A percentile compares a stretch with the other conserved stretches of the same genome.
phyloP scores from a whole-genome alignment of 495 filamentous ascomycete genomes.

The Penicillium cinerascens region DNA sequence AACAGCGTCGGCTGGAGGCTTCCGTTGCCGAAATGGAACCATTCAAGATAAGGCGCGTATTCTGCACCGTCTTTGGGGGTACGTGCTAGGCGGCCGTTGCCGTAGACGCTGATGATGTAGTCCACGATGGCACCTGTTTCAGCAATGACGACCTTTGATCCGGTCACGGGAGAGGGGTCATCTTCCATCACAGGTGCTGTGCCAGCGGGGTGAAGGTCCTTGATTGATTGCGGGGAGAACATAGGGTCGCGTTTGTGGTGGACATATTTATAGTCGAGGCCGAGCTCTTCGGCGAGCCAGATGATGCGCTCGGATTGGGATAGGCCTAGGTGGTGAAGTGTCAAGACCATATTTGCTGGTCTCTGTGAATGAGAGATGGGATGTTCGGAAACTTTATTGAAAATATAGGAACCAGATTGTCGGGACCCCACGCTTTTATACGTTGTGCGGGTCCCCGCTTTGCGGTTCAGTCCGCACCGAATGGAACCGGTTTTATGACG shows the following conservation, averaged over 20 bases:
- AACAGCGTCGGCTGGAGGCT: constrained; percentile 44
- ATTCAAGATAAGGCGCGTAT: constrained; percentile 57
- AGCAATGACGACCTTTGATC: constrained; percentile 32
- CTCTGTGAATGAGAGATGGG: not conserved
- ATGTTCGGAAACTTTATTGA: not conserved
- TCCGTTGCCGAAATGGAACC: constrained; percentile 59
- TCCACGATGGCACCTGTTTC: constrained; percentile 55
- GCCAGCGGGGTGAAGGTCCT: constrained; percentile 48
- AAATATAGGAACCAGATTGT: not conserved
- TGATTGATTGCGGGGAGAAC: constrained; percentile 50
- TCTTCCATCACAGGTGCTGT: constrained; percentile 57
- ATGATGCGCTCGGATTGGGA: constrained; percentile 59
- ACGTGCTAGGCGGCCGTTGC: constrained; percentile 40
- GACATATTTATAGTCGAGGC: constrained; percentile 49
- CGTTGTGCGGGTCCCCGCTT: not conserved
- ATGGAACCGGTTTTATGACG: not conserved
- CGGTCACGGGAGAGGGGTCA: constrained; percentile 32
- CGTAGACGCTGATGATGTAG: constrained; percentile 54
- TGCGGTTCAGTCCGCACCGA: not conserved
- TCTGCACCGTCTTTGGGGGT: constrained; percentile 34
- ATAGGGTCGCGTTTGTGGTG: constrained; percentile 49
- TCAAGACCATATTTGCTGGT: constrained; percentile 24
- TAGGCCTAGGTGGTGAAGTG: constrained; percentile 55
- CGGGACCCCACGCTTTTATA: not conserved
- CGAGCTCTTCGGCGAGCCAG: constrained; percentile 63